phyloP scores from a whole-genome alignment of 805 yeast genomes.

The Candida ovalis region DNA sequence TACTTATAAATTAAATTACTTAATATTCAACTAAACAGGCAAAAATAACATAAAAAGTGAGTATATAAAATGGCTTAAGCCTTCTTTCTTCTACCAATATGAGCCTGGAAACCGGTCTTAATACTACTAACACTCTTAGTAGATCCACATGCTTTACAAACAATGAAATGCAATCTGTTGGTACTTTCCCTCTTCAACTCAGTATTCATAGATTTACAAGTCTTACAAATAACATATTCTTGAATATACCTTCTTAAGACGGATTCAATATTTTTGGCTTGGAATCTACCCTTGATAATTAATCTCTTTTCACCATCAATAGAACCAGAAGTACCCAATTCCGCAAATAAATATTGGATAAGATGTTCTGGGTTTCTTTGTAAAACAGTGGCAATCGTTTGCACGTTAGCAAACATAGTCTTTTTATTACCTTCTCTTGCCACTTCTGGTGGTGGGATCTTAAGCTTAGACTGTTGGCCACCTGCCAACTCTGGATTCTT shows the following conservation, averaged over 20 bases:
- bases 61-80: constrained; percentile 18
- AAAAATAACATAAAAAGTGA: not conserved
- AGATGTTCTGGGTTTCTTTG: constrained; percentile 97
- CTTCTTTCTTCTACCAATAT: constrained; percentile 85
- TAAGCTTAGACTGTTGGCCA: constrained; percentile 88
- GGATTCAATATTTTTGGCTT: constrained; percentile 95
- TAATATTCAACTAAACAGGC: not conserved
- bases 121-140: constrained; percentile 95
- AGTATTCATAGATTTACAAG: constrained; percentile 97
- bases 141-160: constrained; percentile 97
- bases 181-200: constrained; percentile 92
- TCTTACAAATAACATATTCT: constrained; percentile 98
- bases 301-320: constrained; percentile 97
- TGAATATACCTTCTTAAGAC: constrained; percentile 93
- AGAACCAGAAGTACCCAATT: constrained; percentile 98
- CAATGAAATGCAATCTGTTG: constrained; percentile 94
- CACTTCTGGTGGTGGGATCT: constrained; percentile 96
- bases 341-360: constrained; percentile 95
- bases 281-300: constrained; percentile 96
- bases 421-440: constrained; percentile 97
- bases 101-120: constrained; percentile 99
- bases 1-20: not conserved
- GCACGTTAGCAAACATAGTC: constrained; percentile 93
- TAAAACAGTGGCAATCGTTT: constrained; percentile 87
- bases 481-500: constrained; percentile 99